These are phyloP conservation scores for Venturiaceae sp. DNA, from an alignment of 2,329 filamentous ascomycete species.

Conservation along the genomic window DNA sequence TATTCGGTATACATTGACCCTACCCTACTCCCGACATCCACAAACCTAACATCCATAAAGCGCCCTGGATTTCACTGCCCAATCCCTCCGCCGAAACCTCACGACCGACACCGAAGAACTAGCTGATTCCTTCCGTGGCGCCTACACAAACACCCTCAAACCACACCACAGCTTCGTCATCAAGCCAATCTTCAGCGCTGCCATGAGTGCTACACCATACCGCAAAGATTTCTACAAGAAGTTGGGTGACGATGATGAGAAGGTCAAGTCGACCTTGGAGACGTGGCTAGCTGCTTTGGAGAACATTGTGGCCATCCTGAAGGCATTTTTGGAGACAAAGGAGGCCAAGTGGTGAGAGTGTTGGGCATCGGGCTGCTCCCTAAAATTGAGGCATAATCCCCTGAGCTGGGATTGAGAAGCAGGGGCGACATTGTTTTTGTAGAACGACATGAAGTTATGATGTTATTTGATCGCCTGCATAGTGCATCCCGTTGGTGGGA, in stretches of 20 bases:
- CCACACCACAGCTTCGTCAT: conserved; percentile 82
- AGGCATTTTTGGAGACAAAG: conserved; percentile 48
- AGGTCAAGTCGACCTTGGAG: conserved; percentile 55
- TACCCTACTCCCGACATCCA: background rate
- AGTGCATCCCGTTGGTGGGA: background rate
- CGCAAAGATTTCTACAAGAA: conserved; percentile 88
- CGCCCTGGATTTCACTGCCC: conserved; percentile 86
- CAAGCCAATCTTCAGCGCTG: conserved; percentile 85
- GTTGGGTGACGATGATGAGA: conserved; percentile 57
- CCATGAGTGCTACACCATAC: conserved; percentile 90
- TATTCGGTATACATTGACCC: conserved; percentile 51
- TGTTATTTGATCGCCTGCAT: background rate
- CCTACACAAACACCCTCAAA: conserved; percentile 82
- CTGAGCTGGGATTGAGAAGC: background rate
- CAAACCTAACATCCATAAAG: background rate
- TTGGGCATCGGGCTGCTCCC: background rate
- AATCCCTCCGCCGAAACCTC: conserved; percentile 71
- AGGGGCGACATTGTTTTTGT: background rate
- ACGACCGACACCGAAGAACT: conserved; percentile 63
- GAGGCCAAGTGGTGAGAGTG: conserved; percentile 24
- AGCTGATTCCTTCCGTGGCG: conserved; percentile 71
- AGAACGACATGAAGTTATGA: background rate
- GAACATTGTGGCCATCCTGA: conserved; percentile 68
- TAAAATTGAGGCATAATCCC: background rate
- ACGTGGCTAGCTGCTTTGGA: conserved; percentile 70